Evolutionary conservation across 768 basidiomycete species (phyloP).

Genomic region (Pulveroboletus sp.): DNA sequence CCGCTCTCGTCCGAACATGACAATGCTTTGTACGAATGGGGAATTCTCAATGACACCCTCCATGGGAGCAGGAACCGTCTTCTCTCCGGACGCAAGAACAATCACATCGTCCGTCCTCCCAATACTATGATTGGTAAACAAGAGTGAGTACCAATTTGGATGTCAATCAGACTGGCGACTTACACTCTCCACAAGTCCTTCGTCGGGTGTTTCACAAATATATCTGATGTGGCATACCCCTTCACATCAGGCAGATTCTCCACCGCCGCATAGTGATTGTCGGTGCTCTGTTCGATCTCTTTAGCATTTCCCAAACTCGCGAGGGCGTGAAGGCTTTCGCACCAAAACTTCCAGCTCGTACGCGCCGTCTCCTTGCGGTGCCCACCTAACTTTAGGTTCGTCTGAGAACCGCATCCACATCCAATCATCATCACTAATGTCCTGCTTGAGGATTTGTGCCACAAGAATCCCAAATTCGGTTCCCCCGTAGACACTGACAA

Average conservation of each 20-base stretch:
- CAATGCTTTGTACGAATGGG: conserved; percentile 16
- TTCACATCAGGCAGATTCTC: conserved; percentile 38
- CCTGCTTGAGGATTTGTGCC: conserved; percentile 1
- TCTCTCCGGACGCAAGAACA: conserved; percentile 23
- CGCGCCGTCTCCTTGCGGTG: conserved; percentile 31
- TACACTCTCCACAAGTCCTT: conserved; percentile 38
- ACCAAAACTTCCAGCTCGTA: conserved; percentile 43
- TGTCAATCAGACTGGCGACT: neutral
- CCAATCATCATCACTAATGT: conserved; percentile 29
- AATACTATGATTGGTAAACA: conserved; percentile 4
- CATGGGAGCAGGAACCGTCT: too few relatives aligned
- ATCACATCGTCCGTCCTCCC: conserved; percentile 38
- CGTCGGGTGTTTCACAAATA: conserved; percentile 44
- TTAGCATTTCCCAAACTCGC: neutral
- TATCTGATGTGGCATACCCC: conserved; percentile 43
- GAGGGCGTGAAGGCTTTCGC: too few relatives aligned
- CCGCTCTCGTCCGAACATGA: conserved; percentile 37
- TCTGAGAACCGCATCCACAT: conserved; percentile 33
- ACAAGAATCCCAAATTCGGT: conserved; percentile 26
- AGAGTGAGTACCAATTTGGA: too few relatives aligned
- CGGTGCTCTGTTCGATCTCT: conserved; percentile 2
- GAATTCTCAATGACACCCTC: conserved; percentile 21
- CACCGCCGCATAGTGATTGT: conserved; percentile 12
- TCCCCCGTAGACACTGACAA: conserved; percentile 36
- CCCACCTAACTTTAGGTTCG: conserved; percentile 24